Percentiles rank a stretch among this genome's conserved stretches.
These are phyloP conservation scores for Durio zibethinus DNA, from an alignment of 345 rosid species.

Conservation along the genomic window DNA sequence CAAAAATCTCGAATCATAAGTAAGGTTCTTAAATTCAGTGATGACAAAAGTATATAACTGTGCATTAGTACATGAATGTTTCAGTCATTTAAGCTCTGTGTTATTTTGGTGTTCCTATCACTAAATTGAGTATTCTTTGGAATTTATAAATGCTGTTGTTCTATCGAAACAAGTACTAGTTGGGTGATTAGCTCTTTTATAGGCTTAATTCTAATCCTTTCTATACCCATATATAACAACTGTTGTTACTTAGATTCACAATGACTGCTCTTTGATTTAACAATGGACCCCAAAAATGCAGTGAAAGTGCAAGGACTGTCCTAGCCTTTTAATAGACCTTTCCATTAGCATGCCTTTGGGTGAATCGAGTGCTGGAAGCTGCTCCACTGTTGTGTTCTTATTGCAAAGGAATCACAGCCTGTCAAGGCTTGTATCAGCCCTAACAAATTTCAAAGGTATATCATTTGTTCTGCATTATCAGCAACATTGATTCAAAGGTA, in stretches of 20 bases:
- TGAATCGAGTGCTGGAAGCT: neutral
- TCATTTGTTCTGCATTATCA: neutral
- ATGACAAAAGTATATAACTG: slow-evolving; percentile 4
- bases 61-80: neutral
- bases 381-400: neutral
- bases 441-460: neutral
- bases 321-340: neutral
- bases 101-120: slow-evolving; percentile 20
- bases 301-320: neutral
- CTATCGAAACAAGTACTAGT: neutral
- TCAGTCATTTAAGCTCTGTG: slow-evolving; percentile 5
- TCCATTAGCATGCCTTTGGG: neutral
- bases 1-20: slow-evolving; percentile 46
- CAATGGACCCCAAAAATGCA: neutral
- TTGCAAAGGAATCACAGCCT: neutral
- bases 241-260: neutral
- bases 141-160: neutral
- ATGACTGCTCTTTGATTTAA: neutral
- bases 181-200: neutral
- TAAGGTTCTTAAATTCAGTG: slow-evolving; percentile 20
- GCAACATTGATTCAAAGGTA: neutral
- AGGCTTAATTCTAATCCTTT: neutral
- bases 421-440: neutral
- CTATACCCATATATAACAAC: neutral
- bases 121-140: slow-evolving; percentile 7